Evolutionary conservation across 805 yeast genomes (phyloP).

Genomic region (Metahyphopichia silvanorum): DNA sequence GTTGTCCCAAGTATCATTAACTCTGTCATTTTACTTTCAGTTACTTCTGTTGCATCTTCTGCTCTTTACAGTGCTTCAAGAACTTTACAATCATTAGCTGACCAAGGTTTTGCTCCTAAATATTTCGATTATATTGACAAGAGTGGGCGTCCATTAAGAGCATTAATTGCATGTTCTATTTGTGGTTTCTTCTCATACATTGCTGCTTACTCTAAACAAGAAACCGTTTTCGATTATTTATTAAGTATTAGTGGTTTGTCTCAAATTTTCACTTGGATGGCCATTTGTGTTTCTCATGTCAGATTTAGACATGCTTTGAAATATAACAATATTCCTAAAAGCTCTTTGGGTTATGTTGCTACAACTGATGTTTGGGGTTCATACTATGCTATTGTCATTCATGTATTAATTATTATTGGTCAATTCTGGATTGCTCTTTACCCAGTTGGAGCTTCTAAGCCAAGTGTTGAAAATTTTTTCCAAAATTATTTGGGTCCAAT

Average conservation of each 20-base stretch:
- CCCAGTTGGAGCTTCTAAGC: constrained; percentile 29
- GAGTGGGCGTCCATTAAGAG: constrained; percentile 39
- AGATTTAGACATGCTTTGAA: constrained; percentile 39
- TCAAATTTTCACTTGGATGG: constrained; percentile 41
- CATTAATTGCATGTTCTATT: constrained; percentile 30
- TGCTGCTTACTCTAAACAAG: constrained; percentile 39
- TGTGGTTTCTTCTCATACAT: constrained; percentile 37
- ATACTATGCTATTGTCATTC: constrained; percentile 28
- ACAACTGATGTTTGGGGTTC: constrained; percentile 42
- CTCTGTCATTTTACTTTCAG: constrained; percentile 38
- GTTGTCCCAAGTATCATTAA: constrained; percentile 42
- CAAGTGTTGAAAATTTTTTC: constrained; percentile 28
- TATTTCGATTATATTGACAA: constrained; percentile 40
- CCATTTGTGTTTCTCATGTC: constrained; percentile 38
- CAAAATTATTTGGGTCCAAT: constrained; percentile 31
- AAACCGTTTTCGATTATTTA: constrained; percentile 39
- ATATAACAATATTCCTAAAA: constrained; percentile 21
- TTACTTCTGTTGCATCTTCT: constrained; percentile 41
- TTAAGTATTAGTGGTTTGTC: constrained; percentile 41
- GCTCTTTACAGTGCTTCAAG: constrained; percentile 42
- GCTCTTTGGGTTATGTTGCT: constrained; percentile 31
- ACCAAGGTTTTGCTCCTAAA: constrained; percentile 40
- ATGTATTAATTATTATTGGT: constrained; percentile 33
- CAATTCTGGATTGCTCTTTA: constrained; percentile 45
- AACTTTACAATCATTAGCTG: constrained; percentile 40